Base-by-base conservation (phyloP, 306 rosid species). In the Rosa multiflora region DNA sequence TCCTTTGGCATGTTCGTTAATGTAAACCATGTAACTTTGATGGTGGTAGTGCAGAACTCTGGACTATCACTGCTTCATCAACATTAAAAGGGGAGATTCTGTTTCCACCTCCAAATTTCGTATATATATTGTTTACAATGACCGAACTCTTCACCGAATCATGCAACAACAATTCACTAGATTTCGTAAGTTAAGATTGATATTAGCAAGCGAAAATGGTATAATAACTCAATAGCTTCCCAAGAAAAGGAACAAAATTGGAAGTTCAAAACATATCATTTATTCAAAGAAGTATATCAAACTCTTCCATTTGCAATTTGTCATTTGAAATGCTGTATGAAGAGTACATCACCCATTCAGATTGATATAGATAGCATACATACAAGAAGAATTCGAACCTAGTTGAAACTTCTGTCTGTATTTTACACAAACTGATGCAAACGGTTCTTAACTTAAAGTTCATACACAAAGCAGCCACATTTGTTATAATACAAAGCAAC, bases 1-100 rank as follows among this genome's bases (percentile, higher is more conserved):
- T 23, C 92, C 85, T 5, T 78, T 71, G 77, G 79, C 99, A 71
- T 93, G 99, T 73, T 85, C 91, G 17, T 68, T 90, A 15, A 88
- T 95, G 94, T 93, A 82, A 88, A 26, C 49, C 7, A 0, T 39
- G 5, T 55, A 39, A 40, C 8, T n/a, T 11, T 2, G 59, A 6
- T 12, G 39, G 63, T 1, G 3, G 23, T 8, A 26, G 67, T 26
- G 18, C 18, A 21, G 67, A 26, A 4, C 67, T 59, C 67, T 23
- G 67, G 10, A 23, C 67, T 2, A 26, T 1, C 67, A 12, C 67
- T 12, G 18, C 40, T 61, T 23, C 13, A 56, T n/a, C 8, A 61
- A 61, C 40, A 26, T 61, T 11, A 4, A 12, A 21, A 26, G 39
- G 67, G 20, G 4, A 12, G 9, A 5, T 11, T 12, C 67, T 62